Conservation (phyloP, 257 asterid species). For the Petrea volubilis region DNA sequence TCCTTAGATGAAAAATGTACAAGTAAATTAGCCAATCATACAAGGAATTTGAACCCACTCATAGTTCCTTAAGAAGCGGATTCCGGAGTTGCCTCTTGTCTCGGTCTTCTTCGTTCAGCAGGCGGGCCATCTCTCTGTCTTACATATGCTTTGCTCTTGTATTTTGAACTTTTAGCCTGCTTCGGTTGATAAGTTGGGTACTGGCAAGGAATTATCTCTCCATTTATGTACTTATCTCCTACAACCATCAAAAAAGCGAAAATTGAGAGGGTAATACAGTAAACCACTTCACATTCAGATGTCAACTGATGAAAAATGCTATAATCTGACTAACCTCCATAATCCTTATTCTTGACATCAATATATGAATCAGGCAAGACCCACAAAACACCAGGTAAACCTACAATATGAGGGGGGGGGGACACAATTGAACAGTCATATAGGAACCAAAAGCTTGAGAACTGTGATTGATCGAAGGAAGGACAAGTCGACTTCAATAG, state of each 20-base stretch:
- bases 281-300: neutral
- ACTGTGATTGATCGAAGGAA: neutral
- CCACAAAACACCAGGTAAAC: slow-evolving; percentile 97
- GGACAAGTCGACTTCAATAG: neutral
- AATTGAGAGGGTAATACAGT: neutral
- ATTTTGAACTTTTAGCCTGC: slow-evolving; percentile 61
- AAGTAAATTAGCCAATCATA: neutral
- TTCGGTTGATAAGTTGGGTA: slow-evolving; percentile 96
- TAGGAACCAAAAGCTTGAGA: neutral
- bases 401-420: slow-evolving; percentile 38
- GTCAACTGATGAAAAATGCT: neutral
- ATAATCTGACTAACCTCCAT: slow-evolving; percentile 93
- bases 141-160: slow-evolving; percentile 92
- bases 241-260: neutral
- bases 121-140: slow-evolving; percentile 97
- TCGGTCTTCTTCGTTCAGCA: slow-evolving; percentile 60
- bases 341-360: slow-evolving; percentile 96
- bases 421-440: neutral
- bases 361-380: slow-evolving; percentile 96
- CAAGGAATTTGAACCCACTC: slow-evolving; percentile 9
- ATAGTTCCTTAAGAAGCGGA: slow-evolving; percentile 41
- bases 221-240: slow-evolving; percentile 95
- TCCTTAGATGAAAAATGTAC: neutral
- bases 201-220: slow-evolving; percentile 92
- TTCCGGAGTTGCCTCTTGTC: slow-evolving; percentile 69